Conservation (phyloP, 371 early-diverging fungal species). For the Cokeromyces recurvatus region DNA sequence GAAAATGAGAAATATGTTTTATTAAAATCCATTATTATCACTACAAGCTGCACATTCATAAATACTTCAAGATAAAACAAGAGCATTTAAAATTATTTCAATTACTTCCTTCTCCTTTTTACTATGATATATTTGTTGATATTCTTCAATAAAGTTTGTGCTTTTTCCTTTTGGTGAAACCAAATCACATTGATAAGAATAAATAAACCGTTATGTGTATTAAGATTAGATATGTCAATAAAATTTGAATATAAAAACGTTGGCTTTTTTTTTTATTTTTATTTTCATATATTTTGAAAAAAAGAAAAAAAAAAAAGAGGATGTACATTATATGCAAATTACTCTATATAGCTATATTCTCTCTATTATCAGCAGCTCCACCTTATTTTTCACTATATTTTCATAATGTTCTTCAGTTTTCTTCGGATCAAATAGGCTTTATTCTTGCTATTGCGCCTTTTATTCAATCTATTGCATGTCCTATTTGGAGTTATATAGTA, state of each 20-base stretch:
- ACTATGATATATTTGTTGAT: neutral
- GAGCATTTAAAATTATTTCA: neutral
- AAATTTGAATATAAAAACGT: neutral
- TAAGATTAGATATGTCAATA: too few species aligned
- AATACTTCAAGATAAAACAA: constrained; percentile 21
- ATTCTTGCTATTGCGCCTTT: constrained; percentile 46
- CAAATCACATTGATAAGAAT: too few species aligned
- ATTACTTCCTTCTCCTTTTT: too few species aligned
- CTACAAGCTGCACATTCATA: constrained; percentile 38
- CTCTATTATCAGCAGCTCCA: constrained; percentile 30
- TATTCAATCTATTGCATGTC: constrained; percentile 42
- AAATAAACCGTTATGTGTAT: too few species aligned
- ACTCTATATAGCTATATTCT: constrained; percentile 38
- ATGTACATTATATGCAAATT: constrained; percentile 30
- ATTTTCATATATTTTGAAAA: neutral
- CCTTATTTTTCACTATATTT: constrained; percentile 41
- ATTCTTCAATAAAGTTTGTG: neutral
- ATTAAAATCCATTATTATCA: constrained; percentile 27
- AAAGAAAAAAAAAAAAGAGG: neutral
- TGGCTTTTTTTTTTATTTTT: neutral
- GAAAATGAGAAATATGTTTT: constrained; percentile 16
- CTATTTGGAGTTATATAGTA: constrained; percentile 36
- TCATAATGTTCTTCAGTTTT: constrained; percentile 32
- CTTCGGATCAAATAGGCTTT: constrained; percentile 41
- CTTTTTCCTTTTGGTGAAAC: neutral